These are phyloP conservation scores for Lactarius quietus DNA, from an alignment of 768 basidiomycete species.

Conservation along the genomic window DNA sequence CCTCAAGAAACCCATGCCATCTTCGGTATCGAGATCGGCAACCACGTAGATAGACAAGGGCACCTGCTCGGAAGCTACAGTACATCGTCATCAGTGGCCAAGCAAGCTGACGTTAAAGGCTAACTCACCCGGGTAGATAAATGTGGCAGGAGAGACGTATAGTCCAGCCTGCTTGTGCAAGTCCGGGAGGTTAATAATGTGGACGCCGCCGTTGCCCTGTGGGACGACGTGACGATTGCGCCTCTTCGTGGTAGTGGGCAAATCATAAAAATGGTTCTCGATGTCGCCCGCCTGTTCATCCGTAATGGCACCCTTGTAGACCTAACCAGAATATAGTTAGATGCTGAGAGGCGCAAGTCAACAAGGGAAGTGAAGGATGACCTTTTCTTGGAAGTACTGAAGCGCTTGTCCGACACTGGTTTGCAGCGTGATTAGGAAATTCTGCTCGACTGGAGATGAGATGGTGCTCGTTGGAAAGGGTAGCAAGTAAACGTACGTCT, in stretches of 20 bases:
- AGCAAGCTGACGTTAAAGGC: neutral
- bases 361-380: neutral
- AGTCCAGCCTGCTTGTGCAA: conserved; percentile 49
- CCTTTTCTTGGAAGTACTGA: conserved; percentile 71
- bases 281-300: conserved; percentile 51
- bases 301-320: conserved; percentile 54
- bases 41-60: conserved; percentile 61
- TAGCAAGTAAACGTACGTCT: conserved; percentile 12
- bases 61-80: conserved; percentile 27
- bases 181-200: conserved; percentile 53
- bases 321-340: conserved; percentile 30
- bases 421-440: conserved; percentile 63
- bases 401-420: conserved; percentile 54
- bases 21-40: conserved; percentile 68
- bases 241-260: conserved; percentile 64
- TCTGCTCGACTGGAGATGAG: conserved; percentile 39
- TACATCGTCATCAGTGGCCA: conserved; percentile 29
- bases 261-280: conserved; percentile 84
- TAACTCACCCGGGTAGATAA: conserved; percentile 61
- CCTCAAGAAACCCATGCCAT: conserved; percentile 54
- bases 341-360: conserved; percentile 3
- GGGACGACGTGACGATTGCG: conserved; percentile 79
- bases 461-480: neutral
- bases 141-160: conserved; percentile 41
- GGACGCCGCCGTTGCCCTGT: conserved; percentile 41